Base-by-base conservation (phyloP, 805 yeast genomes). In the Maudiozyma barnettii region DNA sequence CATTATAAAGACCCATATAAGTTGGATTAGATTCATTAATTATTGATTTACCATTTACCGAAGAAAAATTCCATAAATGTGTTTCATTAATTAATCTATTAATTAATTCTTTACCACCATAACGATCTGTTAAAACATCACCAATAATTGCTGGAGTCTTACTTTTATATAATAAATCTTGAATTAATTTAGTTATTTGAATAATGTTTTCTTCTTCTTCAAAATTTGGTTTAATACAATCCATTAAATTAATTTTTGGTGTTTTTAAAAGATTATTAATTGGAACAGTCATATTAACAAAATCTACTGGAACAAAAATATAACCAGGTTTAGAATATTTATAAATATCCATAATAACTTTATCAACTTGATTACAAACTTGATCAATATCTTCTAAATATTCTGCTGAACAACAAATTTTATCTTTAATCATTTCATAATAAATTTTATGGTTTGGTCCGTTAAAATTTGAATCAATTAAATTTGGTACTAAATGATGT, bases 291-390 rank as follows among this genome's bases (percentile, higher is more conserved):
- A 50, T 54, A 38, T 79, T 78, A 9, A 79, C 76, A 53, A 85
- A 63, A 60, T 89, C 90, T 39, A 76, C 68, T 1, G 97, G 96
- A 42, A 90, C 63, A 60, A 78, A 86, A 43, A 89, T 61, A 58
- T 84, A 89, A 14, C 95, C 96, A 0, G 97, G 97, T 61, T 81
- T 78, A 36, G 82, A 79, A 41, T 75, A 70, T 36, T 63, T 68
- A 53, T 78, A 67, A 23, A 86, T 78, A 16, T 73, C 68, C 40
- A 57, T 59, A 47, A 90, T 75, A 6, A 86, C 83, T 20, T 68
- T 66, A 62, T 90, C 97, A 46, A 90, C 77, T 61, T 83, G 79
- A 35, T 58, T 55, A 47, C 64, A 56, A 0, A 81, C 84, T 9
- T 66, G 62, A 0, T 60, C 52, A 7, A 78, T 67, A 51, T 73